Evolutionary conservation across 2,329 filamentous ascomycete species (phyloP), one percentile per base, ranked within the genome.

Genomic region (Aureobasidium sp.): DNA sequence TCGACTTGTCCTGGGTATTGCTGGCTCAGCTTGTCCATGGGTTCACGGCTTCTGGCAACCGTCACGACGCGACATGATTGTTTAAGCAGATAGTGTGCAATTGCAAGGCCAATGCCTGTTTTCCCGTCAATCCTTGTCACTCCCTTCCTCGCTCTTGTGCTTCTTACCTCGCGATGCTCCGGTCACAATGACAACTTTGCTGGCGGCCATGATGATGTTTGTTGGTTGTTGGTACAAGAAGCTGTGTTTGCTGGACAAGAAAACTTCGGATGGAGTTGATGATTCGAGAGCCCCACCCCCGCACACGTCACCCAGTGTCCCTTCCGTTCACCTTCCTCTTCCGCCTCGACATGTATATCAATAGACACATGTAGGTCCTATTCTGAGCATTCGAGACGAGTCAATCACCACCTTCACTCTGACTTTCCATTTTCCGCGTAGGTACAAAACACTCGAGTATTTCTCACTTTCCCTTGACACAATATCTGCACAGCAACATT

Each of bases 41-140:
- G 78, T 25, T 77, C 74, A 60, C 76, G 69, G 65, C 77, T 83
- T 62, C 85, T 81, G 6, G 84, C 81, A 13, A 72, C 66, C 33
- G 83, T 75, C 60, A 87, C 75, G 55, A 87, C 72, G 62, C 84
- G 83, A 74, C 82, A 78, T 25, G 74, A 69, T 49, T 74, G 71
- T 17, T 75, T 69, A 65, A 88, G 80, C 46, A 88, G 79, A 70
- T 82, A 79, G 65, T 83, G 79, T 3, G 83, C 77, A 40, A 84
- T 79, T 40, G 83, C 79, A 43, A 81, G 79, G 62, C 85, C 85
- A 66, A 88, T 84, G 27, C 83, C 83, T 82, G 62, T 62, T 25
- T n/a, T 19, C 7, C n/a, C 21, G 38, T 60, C 57, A 60, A 45
- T 55, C 45, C 29, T 23, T 11, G 9, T 19, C 2, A 5, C 7